Conservation (phyloP, 495 filamentous ascomycete species). For the Hypoxylon lienhwacheense region DNA sequence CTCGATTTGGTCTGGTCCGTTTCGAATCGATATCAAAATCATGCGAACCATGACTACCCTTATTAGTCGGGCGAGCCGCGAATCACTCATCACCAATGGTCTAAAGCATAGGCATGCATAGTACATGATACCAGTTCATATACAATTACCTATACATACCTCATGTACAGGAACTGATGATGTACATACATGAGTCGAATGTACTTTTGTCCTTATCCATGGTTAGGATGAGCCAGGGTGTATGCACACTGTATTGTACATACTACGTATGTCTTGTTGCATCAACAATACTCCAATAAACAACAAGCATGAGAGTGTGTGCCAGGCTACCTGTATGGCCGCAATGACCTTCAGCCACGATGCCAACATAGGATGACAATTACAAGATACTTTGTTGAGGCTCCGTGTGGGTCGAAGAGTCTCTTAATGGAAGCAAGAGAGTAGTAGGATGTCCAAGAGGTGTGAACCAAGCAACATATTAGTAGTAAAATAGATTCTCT, state of each 20-base stretch:
- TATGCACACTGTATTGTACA: slow-evolving; percentile 12
- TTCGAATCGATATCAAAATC: slow-evolving; percentile 3
- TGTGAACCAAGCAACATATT: slow-evolving; percentile 26
- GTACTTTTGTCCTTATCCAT: background rate
- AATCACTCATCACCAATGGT: too few species aligned
- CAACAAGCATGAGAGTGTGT: slow-evolving; percentile 9
- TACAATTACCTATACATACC: background rate
- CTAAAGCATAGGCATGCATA: too few species aligned
- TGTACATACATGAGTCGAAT: slow-evolving; percentile 5
- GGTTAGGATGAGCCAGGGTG: slow-evolving; percentile 3
- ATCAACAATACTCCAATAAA: slow-evolving; percentile 11
- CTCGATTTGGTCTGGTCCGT: background rate
- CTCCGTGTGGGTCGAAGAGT: slow-evolving; percentile 26
- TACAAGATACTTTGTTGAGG: slow-evolving; percentile 15
- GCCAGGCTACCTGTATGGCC: slow-evolving; percentile 21
- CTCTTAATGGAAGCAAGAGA: too few species aligned
- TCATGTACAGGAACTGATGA: too few species aligned
- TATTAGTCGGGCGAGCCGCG: background rate
- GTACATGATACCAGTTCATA: too few species aligned
- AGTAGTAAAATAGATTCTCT: slow-evolving; percentile 28
- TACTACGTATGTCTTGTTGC: background rate
- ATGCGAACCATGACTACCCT: background rate
- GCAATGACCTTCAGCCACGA: slow-evolving; percentile 29
- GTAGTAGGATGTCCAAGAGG: slow-evolving; percentile 21
- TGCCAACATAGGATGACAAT: background rate